These are phyloP conservation scores for Akanthomyces dipterigenus DNA, from an alignment of 2,329 filamentous ascomycete species.

Conservation along the genomic window DNA sequence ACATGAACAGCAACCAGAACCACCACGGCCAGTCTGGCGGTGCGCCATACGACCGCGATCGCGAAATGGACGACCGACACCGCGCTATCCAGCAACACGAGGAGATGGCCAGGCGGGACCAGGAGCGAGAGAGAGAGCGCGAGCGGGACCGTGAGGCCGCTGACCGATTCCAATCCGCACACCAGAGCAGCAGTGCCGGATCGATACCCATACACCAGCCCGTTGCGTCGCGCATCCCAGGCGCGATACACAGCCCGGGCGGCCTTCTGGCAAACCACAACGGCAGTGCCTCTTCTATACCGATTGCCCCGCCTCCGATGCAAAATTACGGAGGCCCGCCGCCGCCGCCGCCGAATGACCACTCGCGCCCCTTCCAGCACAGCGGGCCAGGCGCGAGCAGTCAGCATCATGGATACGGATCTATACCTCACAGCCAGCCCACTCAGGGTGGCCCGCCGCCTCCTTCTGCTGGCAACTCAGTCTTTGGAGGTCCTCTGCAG, in stretches of 20 bases:
- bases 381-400: slow-evolving; percentile 40
- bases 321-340: slow-evolving; percentile 49
- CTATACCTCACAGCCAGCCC: slow-evolving; percentile 44
- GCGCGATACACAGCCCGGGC: slow-evolving; percentile 85
- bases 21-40: slow-evolving; percentile 34
- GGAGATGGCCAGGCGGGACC: slow-evolving; percentile 37
- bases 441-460: slow-evolving; percentile 48
- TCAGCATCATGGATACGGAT: slow-evolving; percentile 52
- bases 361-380: slow-evolving; percentile 45
- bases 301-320: slow-evolving; percentile 44
- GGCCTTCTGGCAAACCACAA: slow-evolving; percentile 74
- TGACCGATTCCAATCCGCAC: slow-evolving; percentile 64
- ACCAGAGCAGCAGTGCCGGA: slow-evolving; percentile 82
- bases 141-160: slow-evolving; percentile 62
- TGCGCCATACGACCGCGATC: slow-evolving; percentile 41
- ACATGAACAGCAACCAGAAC: slow-evolving; percentile 40
- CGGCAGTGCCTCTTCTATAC: slow-evolving; percentile 46
- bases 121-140: slow-evolving; percentile 45
- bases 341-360: slow-evolving; percentile 43
- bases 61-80: slow-evolving; percentile 42
- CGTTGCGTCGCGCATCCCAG: slow-evolving; percentile 72
- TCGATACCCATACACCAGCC: slow-evolving; percentile 92
- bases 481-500: slow-evolving; percentile 64
- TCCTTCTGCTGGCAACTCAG: slow-evolving; percentile 52
- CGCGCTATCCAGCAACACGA: slow-evolving; percentile 41